phyloP scores from a whole-genome alignment of 2,329 filamentous ascomycete species.

The Colletotrichum shisoi region DNA sequence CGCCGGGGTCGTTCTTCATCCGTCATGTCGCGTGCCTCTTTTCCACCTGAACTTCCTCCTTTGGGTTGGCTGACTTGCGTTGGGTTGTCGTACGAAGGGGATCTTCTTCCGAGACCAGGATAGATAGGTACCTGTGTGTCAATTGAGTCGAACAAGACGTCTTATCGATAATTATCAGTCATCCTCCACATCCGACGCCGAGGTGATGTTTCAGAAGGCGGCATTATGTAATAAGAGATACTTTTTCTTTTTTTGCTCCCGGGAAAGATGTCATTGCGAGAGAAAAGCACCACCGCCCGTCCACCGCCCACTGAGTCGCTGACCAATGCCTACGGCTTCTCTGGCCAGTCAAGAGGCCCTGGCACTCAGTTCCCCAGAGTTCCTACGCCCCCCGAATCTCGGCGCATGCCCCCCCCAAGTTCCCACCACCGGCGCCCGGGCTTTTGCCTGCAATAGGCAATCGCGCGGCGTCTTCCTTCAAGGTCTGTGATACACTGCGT shows the following conservation, averaged over 20 bases:
- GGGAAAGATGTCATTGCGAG: conserved; percentile 1
- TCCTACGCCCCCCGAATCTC: conserved; percentile 21
- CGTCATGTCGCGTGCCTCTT: conserved; percentile 13
- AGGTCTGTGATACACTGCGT: conserved; percentile 22
- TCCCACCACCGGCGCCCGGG: conserved; percentile 22
- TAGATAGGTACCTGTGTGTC: background rate
- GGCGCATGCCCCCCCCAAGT: conserved; percentile 7
- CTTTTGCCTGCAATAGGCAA: conserved; percentile 26
- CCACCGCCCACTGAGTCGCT: background rate
- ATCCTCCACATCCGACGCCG: background rate
- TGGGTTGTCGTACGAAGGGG: background rate
- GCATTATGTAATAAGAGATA: conserved; percentile 1
- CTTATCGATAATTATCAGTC: background rate
- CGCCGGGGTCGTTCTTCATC: conserved; percentile 30
- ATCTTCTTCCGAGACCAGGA: background rate
- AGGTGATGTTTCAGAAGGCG: background rate
- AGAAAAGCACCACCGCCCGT: background rate
- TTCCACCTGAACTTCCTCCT: background rate
- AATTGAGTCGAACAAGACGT: background rate
- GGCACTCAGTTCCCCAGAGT: background rate
- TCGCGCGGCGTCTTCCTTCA: background rate
- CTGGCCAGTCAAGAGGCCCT: conserved; percentile 3
- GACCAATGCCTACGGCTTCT: background rate
- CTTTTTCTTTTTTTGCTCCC: background rate
- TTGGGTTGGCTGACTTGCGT: background rate